phyloP scores from a whole-genome alignment of 345 rosid genomes.

The Salix arbutifolia region DNA sequence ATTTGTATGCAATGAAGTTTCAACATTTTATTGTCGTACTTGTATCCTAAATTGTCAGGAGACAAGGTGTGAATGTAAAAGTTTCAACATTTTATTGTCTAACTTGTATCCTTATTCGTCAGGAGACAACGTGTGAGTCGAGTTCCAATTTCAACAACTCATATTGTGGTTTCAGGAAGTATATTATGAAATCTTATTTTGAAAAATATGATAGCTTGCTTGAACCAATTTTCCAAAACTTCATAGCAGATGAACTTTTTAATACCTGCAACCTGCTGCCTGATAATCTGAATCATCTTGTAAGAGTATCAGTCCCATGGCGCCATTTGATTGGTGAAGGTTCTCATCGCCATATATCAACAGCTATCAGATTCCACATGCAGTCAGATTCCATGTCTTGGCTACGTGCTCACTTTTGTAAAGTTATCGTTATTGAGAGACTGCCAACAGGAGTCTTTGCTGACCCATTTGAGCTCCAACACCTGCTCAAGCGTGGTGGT shows the following conservation, averaged over 20 bases:
- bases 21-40: not conserved
- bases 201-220: slow-evolving; percentile 34
- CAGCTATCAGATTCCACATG: slow-evolving; percentile 43
- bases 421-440: slow-evolving; percentile 54
- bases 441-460: slow-evolving; percentile 85
- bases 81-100: not conserved
- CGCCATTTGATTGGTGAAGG: slow-evolving; percentile 72
- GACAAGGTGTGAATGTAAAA: not conserved
- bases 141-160: slow-evolving; percentile 8
- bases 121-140: slow-evolving; percentile 23
- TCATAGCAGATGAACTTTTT: slow-evolving; percentile 25
- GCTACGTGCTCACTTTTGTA: slow-evolving; percentile 25
- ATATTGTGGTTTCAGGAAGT: slow-evolving; percentile 27
- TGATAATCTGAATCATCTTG: slow-evolving; percentile 13
- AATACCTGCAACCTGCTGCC: slow-evolving; percentile 29
- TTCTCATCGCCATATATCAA: slow-evolving; percentile 69
- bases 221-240: slow-evolving; percentile 46
- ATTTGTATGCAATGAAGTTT: not conserved
- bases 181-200: slow-evolving; percentile 57
- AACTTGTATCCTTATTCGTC: slow-evolving; percentile 6
- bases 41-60: slow-evolving; percentile 13
- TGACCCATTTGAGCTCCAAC: slow-evolving; percentile 88
- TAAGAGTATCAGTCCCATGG: slow-evolving; percentile 30
- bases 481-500: slow-evolving; percentile 54
- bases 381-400: slow-evolving; percentile 18